A percentile compares a stretch with the other conserved stretches of the same genome.
Evolutionary conservation across 2,329 filamentous ascomycete species (phyloP).

Genomic region (Tricladium varicosporioides): DNA sequence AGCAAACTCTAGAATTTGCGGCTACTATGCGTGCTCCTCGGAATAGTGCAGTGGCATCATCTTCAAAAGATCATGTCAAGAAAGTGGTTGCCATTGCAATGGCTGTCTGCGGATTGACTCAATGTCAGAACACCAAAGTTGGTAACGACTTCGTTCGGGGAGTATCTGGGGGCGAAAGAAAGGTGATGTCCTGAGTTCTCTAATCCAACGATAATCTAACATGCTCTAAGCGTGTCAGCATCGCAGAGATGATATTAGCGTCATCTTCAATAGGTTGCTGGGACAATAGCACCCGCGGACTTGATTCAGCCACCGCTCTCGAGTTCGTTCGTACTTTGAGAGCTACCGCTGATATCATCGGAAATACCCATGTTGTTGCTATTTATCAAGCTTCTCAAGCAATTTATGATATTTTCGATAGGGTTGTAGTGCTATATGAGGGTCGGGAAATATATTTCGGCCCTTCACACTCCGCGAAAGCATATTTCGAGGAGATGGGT

Average conservation of each 20-base stretch:
- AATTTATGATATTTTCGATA: conserved; percentile 70
- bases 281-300: conserved; percentile 55
- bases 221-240: conserved; percentile 68
- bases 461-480: conserved; percentile 57
- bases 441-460: conserved; percentile 77
- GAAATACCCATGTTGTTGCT: conserved; percentile 62
- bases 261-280: conserved; percentile 45
- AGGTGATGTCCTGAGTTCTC: too few relatives aligned
- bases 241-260: conserved; percentile 68
- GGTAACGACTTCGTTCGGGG: conserved; percentile 72
- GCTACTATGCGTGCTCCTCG: conserved; percentile 66
- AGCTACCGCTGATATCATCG: conserved; percentile 61
- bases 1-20: conserved; percentile 72
- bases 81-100: conserved; percentile 56
- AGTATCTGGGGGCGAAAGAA: conserved; percentile 65
- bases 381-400: conserved; percentile 72
- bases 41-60: conserved; percentile 55
- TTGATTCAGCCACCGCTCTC: conserved; percentile 72
- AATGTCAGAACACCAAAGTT: conserved; percentile 70
- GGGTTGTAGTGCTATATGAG: conserved; percentile 64
- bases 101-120: conserved; percentile 68
- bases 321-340: conserved; percentile 70
- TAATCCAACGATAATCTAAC: too few relatives aligned
- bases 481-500: conserved; percentile 69
- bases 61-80: conserved; percentile 49